Conservation (phyloP, 805 yeast species). For the Ogataea allantospora region DNA sequence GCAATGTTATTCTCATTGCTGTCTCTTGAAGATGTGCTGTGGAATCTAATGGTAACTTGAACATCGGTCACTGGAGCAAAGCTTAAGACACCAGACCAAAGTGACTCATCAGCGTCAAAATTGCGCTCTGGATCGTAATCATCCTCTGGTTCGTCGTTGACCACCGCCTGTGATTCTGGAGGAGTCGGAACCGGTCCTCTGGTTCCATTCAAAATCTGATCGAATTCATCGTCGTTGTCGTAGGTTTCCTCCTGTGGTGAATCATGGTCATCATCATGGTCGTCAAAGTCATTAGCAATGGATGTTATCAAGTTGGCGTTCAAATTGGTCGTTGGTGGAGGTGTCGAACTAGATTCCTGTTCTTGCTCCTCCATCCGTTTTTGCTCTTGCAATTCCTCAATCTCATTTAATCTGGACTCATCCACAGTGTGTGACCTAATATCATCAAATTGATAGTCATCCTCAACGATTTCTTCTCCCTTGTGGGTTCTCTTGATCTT, state of each 20-base stretch:
- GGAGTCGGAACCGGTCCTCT: constrained; percentile 16
- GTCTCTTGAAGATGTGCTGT: constrained; percentile 16
- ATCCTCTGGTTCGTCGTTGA: constrained; percentile 5
- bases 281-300: constrained; percentile 7
- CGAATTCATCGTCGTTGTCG: constrained; percentile 20
- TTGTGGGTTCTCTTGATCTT: constrained; percentile 78
- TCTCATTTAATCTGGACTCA: constrained; percentile 27
- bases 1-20: constrained; percentile 10
- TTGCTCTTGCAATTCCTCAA: constrained; percentile 26
- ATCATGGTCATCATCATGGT: constrained; percentile 8
- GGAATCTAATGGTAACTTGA: constrained; percentile 14
- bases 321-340: constrained; percentile 10
- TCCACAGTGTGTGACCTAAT: constrained; percentile 20
- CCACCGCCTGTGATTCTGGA: constrained; percentile 16
- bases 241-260: constrained; percentile 7
- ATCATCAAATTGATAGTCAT: constrained; percentile 36
- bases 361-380: constrained; percentile 21
- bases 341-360: constrained; percentile 6
- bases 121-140: constrained; percentile 28
- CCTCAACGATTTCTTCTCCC: constrained; percentile 82
- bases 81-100: constrained; percentile 25
- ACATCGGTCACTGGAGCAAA: constrained; percentile 23
- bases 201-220: constrained; percentile 18
- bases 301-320: constrained; percentile 15
- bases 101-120: constrained; percentile 15